Evolutionary conservation across 148 eudicot genomes (phyloP).

Genomic region (Rhododendron henanense): DNA sequence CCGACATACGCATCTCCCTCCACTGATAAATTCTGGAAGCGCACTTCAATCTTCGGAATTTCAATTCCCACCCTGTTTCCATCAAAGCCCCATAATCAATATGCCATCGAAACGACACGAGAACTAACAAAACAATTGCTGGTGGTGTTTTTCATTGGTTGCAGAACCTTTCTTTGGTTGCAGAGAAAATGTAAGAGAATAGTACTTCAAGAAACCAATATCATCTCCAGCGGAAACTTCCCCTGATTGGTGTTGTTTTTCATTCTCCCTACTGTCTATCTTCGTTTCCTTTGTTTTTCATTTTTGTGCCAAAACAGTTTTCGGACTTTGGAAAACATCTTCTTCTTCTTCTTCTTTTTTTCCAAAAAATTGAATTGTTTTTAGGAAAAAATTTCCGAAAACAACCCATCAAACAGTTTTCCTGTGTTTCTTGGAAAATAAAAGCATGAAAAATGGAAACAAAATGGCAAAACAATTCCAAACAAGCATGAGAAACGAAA

Average conservation of each 20-base stretch:
- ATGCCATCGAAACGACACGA: background rate
- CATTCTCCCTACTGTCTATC: background rate
- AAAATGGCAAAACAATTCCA: background rate
- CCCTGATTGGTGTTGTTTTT: background rate
- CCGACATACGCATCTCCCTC: conserved; percentile 45
- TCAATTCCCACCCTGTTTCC: conserved; percentile 45
- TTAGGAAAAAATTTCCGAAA: background rate
- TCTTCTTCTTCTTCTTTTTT: too few species aligned
- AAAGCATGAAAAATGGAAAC: background rate
- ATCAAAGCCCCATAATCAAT: background rate
- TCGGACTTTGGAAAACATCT: background rate
- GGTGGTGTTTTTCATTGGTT: too few species aligned
- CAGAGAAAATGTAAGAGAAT: background rate
- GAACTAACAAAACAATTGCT: background rate
- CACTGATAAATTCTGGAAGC: conserved; percentile 32
- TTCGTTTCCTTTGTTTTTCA: background rate
- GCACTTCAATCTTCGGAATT: conserved; percentile 44
- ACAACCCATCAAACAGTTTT: background rate
- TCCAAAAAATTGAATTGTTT: background rate
- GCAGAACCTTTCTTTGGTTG: background rate
- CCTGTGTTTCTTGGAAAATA: background rate
- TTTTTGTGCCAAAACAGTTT: background rate
- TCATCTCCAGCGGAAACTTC: background rate
- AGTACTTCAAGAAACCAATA: background rate
- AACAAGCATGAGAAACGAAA: background rate